Conservation (phyloP, 1,284 basidiomycete species). For the Naganishia liquefaciens region DNA sequence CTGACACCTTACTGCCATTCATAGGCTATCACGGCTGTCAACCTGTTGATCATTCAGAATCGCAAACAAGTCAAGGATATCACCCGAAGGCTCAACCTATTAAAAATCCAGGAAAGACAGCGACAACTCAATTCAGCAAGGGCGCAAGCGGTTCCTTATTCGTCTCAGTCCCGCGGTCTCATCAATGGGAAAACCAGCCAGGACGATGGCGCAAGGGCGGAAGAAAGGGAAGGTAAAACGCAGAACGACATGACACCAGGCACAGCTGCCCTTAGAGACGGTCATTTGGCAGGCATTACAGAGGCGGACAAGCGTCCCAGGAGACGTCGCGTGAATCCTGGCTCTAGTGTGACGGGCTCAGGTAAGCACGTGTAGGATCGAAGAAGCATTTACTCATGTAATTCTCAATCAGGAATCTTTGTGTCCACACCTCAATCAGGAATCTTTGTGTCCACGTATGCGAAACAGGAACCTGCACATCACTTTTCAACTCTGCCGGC, state of each 20-base stretch:
- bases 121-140: constrained; percentile 2
- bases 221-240: neutral
- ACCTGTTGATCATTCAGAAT: constrained; percentile 48
- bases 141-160: neutral
- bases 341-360: constrained; percentile 10
- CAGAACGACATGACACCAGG: neutral
- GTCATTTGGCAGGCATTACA: neutral
- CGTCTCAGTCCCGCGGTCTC: neutral
- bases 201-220: neutral
- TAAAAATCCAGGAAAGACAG: constrained; percentile 17
- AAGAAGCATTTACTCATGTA: too few relatives aligned
- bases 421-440: neutral
- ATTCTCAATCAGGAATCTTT: constrained; percentile 1
- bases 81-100: constrained; percentile 42
- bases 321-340: constrained; percentile 6
- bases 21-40: constrained; percentile 42
- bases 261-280: neutral
- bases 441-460: neutral
- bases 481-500: neutral
- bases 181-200: neutral
- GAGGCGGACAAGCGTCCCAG: constrained; percentile 11
- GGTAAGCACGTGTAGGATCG: neutral
- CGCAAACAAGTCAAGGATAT: constrained; percentile 47
- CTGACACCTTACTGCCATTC: neutral
- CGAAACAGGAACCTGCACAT: neutral